These are phyloP conservation scores for Daedaleopsis nitida DNA, from an alignment of 768 basidiomycete genomes.

Conservation along the genomic window DNA sequence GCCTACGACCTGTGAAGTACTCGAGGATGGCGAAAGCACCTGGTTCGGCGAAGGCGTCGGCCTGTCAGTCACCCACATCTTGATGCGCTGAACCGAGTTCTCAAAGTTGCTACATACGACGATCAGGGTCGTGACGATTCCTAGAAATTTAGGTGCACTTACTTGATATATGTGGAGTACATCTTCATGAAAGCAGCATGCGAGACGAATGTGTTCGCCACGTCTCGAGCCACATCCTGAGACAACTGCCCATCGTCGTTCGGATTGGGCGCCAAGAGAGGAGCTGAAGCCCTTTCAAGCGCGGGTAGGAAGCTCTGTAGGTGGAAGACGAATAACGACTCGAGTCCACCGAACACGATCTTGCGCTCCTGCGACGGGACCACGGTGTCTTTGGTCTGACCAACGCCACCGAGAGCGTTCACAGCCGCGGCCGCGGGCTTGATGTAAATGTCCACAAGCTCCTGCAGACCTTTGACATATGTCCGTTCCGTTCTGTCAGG, in stretches of 20 bases:
- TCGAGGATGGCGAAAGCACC: conserved; percentile 59
- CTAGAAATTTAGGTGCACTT: conserved; percentile 32
- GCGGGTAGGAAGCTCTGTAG: conserved; percentile 91
- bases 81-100: conserved; percentile 84
- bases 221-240: conserved; percentile 69
- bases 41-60: conserved; percentile 43
- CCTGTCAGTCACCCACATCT: conserved; percentile 77
- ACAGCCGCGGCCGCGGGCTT: conserved; percentile 76
- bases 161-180: conserved; percentile 99
- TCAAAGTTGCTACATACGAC: conserved; percentile 78
- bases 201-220: conserved; percentile 88
- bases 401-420: conserved; percentile 68
- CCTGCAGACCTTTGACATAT: conserved; percentile 92
- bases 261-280: conserved; percentile 52
- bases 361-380: conserved; percentile 86
- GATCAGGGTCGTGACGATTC: conserved; percentile 14
- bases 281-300: conserved; percentile 74
- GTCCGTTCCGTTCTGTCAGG: conserved; percentile 82
- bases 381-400: conserved; percentile 78
- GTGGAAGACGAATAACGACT: conserved; percentile 90
- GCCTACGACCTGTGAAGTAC: conserved; percentile 62
- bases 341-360: conserved; percentile 89
- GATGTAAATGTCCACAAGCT: conserved; percentile 94
- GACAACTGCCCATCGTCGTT: conserved; percentile 79
- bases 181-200: conserved; percentile 99